These are phyloP conservation scores for Articulospora tetracladia DNA, from an alignment of 495 filamentous ascomycete species.

Conservation along the genomic window DNA sequence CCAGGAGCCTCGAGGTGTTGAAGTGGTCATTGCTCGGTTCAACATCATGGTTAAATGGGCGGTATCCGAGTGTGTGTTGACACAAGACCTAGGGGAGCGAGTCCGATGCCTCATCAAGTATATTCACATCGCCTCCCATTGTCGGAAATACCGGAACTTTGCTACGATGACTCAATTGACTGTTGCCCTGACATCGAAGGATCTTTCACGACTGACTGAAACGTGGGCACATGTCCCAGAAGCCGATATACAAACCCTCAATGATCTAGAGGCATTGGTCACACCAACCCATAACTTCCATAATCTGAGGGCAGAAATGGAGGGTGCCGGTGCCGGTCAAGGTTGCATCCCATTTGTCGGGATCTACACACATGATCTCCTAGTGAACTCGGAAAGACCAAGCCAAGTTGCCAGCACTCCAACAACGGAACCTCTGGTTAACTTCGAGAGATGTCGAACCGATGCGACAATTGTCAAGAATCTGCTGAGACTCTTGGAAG, in stretches of 20 bases:
- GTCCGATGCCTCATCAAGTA: conserved; percentile 82
- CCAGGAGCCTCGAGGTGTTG: conserved; percentile 81
- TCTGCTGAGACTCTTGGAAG: conserved; percentile 82
- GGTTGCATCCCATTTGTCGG: conserved; percentile 98
- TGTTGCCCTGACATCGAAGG: conserved; percentile 81
- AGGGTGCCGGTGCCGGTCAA: conserved; percentile 61
- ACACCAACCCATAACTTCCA: conserved; percentile 90
- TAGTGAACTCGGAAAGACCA: conserved; percentile 91
- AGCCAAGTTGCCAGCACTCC: conserved; percentile 61
- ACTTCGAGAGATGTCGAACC: conserved; percentile 91
- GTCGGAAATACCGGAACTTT: conserved; percentile 84
- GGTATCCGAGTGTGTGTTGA: conserved; percentile 86
- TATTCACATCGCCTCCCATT: conserved; percentile 87
- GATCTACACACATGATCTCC: conserved; percentile 92
- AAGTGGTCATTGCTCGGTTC: conserved; percentile 94
- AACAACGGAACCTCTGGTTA: conserved; percentile 73
- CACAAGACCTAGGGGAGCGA: conserved; percentile 75
- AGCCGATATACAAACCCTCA: conserved; percentile 66
- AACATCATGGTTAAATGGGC: conserved; percentile 98
- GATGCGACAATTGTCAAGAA: conserved; percentile 92
- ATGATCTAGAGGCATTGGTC: conserved; percentile 78
- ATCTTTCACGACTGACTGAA: conserved; percentile 67
- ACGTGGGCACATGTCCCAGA: conserved; percentile 81
- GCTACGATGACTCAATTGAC: conserved; percentile 95
- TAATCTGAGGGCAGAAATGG: conserved; percentile 88